Evolutionary conservation across 2,329 filamentous ascomycete species (phyloP).

Genomic region (Phyllosticta citrichinensis): DNA sequence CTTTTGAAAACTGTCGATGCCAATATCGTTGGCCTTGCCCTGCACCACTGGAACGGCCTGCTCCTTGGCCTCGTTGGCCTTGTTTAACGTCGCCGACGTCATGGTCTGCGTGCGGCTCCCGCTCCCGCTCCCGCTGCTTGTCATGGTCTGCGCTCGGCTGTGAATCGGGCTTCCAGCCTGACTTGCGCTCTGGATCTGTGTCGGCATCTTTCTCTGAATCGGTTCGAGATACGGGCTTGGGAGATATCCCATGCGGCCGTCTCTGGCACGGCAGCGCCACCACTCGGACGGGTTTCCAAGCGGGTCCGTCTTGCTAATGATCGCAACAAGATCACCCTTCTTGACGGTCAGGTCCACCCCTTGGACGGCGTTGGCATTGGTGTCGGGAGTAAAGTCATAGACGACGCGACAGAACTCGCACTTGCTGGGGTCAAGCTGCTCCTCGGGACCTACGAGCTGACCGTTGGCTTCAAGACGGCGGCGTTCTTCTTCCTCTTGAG

Average conservation of each 20-base stretch:
- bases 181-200: constrained; percentile 34
- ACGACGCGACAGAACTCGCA: constrained; percentile 93
- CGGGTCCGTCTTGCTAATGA: constrained; percentile 85
- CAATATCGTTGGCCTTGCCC: constrained; percentile 54
- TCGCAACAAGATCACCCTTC: constrained; percentile 91
- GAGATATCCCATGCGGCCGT: constrained; percentile 84
- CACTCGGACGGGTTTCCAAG: constrained; percentile 88
- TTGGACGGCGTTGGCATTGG: constrained; percentile 40
- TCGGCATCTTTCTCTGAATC: constrained; percentile 48
- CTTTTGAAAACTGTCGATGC: constrained; percentile 61
- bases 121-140: constrained; percentile 26
- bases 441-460: constrained; percentile 24
- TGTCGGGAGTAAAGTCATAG: constrained; percentile 85
- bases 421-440: constrained; percentile 68
- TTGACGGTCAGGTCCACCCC: constrained; percentile 84
- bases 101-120: constrained; percentile 34
- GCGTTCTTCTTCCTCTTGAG: constrained; percentile 73
- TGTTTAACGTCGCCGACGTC: constrained; percentile 20
- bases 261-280: constrained; percentile 89
- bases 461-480: constrained; percentile 43
- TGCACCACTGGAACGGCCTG: constrained; percentile 37
- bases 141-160: constrained; percentile 47
- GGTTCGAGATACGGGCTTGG: constrained; percentile 82
- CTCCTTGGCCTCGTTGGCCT: constrained; percentile 18
- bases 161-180: constrained; percentile 32